Percentiles rank a stretch among this genome's conserved stretches.
Conservation (phyloP, 805 yeast species). For the Metschnikowia cubensis region DNA sequence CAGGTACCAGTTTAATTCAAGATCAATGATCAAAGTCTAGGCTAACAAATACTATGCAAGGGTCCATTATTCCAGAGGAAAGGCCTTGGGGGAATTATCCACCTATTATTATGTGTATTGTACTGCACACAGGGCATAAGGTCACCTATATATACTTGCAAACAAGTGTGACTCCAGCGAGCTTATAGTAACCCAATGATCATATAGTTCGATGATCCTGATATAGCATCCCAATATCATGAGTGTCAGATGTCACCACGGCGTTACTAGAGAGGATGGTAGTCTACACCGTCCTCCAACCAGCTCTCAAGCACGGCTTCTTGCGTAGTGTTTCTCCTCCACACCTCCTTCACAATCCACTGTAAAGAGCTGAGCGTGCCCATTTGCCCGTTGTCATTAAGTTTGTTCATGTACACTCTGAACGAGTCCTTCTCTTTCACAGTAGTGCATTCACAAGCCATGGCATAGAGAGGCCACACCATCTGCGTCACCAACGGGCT, state of each 20-base stretch:
- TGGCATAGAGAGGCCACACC: conserved; percentile 59
- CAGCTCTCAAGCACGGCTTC: conserved; percentile 45
- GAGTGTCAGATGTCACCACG: too few relatives aligned
- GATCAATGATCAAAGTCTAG: neutral
- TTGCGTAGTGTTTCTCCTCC: conserved; percentile 41
- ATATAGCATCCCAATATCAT: too few relatives aligned
- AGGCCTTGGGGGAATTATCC: too few relatives aligned
- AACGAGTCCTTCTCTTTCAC: conserved; percentile 28
- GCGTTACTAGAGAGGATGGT: conserved; percentile 32
- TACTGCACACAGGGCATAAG: too few relatives aligned
- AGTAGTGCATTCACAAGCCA: conserved; percentile 43
- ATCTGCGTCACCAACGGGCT: conserved; percentile 54
- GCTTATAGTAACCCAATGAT: too few relatives aligned
- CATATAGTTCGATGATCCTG: too few relatives aligned
- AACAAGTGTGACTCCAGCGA: too few relatives aligned
- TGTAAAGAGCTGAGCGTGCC: conserved; percentile 47
- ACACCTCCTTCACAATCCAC: conserved; percentile 41
- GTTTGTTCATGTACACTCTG: conserved; percentile 33
- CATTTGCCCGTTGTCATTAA: conserved; percentile 50
- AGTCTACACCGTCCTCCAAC: conserved; percentile 50
- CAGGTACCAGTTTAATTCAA: too few relatives aligned
- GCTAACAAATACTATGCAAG: too few relatives aligned
- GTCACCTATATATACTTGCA: too few relatives aligned
- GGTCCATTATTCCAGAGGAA: too few relatives aligned
- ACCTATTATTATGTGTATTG: too few relatives aligned